phyloP scores from a whole-genome alignment of 2,329 filamentous ascomycete species.

The Penicillium vulpinum region DNA sequence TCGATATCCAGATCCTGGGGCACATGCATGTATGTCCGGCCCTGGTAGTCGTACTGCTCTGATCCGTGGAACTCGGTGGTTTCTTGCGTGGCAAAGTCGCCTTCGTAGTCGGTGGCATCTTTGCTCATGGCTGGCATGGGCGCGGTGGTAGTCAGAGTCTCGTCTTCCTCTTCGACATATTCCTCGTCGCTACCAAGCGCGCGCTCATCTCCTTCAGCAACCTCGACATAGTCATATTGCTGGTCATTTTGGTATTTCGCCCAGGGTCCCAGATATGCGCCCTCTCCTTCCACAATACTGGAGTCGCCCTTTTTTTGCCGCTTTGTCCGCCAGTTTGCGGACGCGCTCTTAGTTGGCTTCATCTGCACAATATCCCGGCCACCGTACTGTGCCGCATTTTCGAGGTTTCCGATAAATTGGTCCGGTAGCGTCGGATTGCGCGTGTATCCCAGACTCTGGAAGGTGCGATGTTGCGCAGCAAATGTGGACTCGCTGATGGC shows the following conservation, averaged over 20 bases:
- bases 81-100: conserved; percentile 66
- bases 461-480: conserved; percentile 78
- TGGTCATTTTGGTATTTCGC: conserved; percentile 77
- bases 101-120: conserved; percentile 51
- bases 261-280: conserved; percentile 93
- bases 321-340: conserved; percentile 66
- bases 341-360: conserved; percentile 67
- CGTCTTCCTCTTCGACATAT: conserved; percentile 67
- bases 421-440: conserved; percentile 48
- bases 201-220: conserved; percentile 63
- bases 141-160: conserved; percentile 52
- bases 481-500: conserved; percentile 90
- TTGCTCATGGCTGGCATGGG: conserved; percentile 53
- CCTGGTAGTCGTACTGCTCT: conserved; percentile 86
- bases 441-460: conserved; percentile 64
- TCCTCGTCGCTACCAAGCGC: conserved; percentile 77
- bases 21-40: conserved; percentile 95
- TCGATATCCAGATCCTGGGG: conserved; percentile 88
- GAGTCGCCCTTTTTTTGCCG: conserved; percentile 84
- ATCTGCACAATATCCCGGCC: conserved; percentile 56
- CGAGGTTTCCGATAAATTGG: conserved; percentile 51
- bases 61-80: conserved; percentile 84
- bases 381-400: conserved; percentile 46
- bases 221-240: conserved; percentile 66
- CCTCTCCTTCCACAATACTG: conserved; percentile 78